Base-by-base conservation (phyloP, 2,329 filamentous ascomycete genomes). In the Rachicladosporium sp. region DNA sequence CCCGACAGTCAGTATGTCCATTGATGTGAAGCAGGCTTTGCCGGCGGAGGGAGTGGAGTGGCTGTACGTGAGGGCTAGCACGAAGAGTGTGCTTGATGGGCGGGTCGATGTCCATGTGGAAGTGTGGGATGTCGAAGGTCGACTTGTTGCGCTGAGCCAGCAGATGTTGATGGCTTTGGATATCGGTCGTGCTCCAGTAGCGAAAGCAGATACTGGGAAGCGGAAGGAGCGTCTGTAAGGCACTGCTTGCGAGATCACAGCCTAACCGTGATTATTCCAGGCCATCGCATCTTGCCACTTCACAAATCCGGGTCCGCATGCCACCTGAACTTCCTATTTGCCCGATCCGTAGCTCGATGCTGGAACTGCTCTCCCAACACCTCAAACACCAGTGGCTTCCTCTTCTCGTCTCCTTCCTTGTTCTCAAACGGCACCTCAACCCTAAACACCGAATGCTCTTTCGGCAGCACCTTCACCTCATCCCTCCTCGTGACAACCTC, bases 311-410 rank as follows among this genome's bases (percentile, higher is more conserved):
- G 71, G 46, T 87, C 68, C 53, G 84, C 86, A 57, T 89, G 87
- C 56, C 76, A 71, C 63, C 91, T 94, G 63, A 93, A 93, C 65
- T 94, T 96, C 64, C 78, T 86, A 52, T 82, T 93, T 36, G 87
- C 85, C 13, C 91, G 70, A 57, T 96, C 89, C 10, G 82, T 78
- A 2, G 89, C 79, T 8, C 87, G 73, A 48, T 80, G 76, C 68
- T 86, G 77, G 54, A 96, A 88, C 57, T 93, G 85, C 51, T 86
- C 82, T 2, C 91, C 91, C 47, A 89, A 74, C 2, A 96, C 67
- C 58, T 96, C 89, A 52, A 95, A 91, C 0, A 79, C 71, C 53
- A 95, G 68, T 11, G 65, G 64, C 31, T 43, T 50, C 42, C 45
- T 47, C 31, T 46, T 53, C 33, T 44, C 41, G 6, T 48, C 46